phyloP scores from a whole-genome alignment of 2,329 filamentous ascomycete species.

The Microdochium bolleyi region DNA sequence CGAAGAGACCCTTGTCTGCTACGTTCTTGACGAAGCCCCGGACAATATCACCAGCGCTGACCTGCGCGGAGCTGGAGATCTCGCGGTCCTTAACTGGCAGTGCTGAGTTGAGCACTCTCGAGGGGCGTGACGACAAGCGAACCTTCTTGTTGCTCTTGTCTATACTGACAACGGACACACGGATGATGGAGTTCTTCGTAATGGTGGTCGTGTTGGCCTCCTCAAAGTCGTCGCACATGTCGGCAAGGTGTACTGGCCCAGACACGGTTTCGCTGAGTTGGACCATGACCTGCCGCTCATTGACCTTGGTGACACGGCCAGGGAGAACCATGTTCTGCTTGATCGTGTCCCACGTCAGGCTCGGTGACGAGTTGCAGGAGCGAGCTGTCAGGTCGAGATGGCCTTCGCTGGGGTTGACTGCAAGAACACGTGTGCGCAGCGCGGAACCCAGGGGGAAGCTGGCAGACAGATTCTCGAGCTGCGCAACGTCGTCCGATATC shows the following conservation, averaged over 20 bases:
- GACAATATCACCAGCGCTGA: conserved; percentile 70
- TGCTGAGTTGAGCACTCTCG: conserved; percentile 80
- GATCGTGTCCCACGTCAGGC: conserved; percentile 61
- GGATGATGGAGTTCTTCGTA: conserved; percentile 78
- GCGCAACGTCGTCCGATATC: conserved; percentile 76
- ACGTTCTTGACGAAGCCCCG: conserved; percentile 91
- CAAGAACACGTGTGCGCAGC: conserved; percentile 69
- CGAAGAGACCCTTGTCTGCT: conserved; percentile 80
- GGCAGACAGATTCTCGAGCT: conserved; percentile 64
- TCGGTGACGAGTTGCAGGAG: conserved; percentile 46
- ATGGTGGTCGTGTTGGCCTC: conserved; percentile 68
- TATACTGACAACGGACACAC: conserved; percentile 76
- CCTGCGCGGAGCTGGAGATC: conserved; percentile 59
- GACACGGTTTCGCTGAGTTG: conserved; percentile 76
- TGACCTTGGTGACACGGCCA: conserved; percentile 77
- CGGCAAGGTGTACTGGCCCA: conserved; percentile 72
- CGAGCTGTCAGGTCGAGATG: conserved; percentile 79
- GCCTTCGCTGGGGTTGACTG: conserved; percentile 63
- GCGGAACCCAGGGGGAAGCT: conserved; percentile 91
- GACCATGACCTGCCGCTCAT: conserved; percentile 75
- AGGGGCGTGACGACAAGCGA: conserved; percentile 74
- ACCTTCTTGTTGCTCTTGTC: conserved; percentile 81
- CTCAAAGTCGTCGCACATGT: conserved; percentile 80
- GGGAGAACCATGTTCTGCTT: conserved; percentile 75
- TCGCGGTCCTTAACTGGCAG: conserved; percentile 75